These are phyloP conservation scores for Vigna trinervia DNA, from an alignment of 306 rosid species.

Conservation along the genomic window DNA sequence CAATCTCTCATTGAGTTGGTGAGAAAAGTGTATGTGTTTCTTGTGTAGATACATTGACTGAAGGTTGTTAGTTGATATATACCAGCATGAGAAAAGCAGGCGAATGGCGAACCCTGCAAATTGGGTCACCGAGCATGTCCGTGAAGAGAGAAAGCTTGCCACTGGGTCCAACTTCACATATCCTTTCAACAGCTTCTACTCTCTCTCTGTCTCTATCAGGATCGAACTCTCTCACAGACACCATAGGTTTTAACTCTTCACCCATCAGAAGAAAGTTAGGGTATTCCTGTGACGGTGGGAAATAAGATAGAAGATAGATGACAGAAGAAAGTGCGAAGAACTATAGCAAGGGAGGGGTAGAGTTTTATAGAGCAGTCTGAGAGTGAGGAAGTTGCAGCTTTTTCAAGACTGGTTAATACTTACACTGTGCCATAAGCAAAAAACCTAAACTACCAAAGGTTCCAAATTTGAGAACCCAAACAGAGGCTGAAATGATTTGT, in stretches of 20 bases:
- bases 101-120: slow-evolving; percentile 96
- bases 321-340: background rate
- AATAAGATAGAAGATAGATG: background rate
- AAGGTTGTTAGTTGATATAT: background rate
- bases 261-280: slow-evolving; percentile 32
- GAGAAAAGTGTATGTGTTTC: background rate
- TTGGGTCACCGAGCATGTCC: slow-evolving; percentile 90
- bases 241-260: background rate
- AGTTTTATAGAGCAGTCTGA: slow-evolving; percentile 31
- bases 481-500: background rate
- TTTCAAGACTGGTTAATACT: slow-evolving; percentile 56
- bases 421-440: slow-evolving; percentile 48
- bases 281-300: background rate
- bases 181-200: slow-evolving; percentile 77
- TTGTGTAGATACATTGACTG: background rate
- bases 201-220: slow-evolving; percentile 50
- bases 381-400: slow-evolving; percentile 46
- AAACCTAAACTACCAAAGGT: slow-evolving; percentile 10
- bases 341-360: background rate
- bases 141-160: slow-evolving; percentile 80
- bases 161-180: slow-evolving; percentile 85
- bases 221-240: slow-evolving; percentile 67
- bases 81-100: slow-evolving; percentile 97
- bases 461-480: slow-evolving; percentile 37
- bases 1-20: background rate